Conservation (phyloP, 2,329 filamentous ascomycete genomes). For the Sarocladiaceae sp. region DNA sequence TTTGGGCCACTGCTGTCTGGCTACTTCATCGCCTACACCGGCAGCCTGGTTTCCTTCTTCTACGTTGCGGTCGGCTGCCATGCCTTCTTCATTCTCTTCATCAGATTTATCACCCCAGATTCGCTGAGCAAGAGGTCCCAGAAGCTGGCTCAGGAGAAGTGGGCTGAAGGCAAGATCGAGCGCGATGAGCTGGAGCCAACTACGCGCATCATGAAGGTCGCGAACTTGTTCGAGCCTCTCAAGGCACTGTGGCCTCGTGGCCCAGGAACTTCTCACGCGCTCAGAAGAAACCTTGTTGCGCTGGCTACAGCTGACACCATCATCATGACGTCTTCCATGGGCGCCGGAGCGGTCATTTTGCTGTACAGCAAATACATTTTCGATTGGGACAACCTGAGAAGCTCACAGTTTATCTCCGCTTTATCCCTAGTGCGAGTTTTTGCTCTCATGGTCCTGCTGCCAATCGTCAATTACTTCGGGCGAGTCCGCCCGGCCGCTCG, state of each 20-base stretch:
- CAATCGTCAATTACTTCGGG: slow-evolving; percentile 71
- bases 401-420: slow-evolving; percentile 75
- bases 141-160: slow-evolving; percentile 63
- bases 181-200: slow-evolving; percentile 22
- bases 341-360: slow-evolving; percentile 74
- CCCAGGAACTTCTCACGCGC: slow-evolving; percentile 47
- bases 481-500: slow-evolving; percentile 50
- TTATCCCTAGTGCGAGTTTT: slow-evolving; percentile 73
- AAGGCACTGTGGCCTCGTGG: slow-evolving; percentile 73
- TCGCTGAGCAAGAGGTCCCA: slow-evolving; percentile 75
- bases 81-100: slow-evolving; percentile 65
- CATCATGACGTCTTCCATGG: slow-evolving; percentile 78
- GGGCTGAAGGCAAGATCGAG: slow-evolving; percentile 39
- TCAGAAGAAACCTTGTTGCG: slow-evolving; percentile 78
- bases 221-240: slow-evolving; percentile 73
- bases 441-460: slow-evolving; percentile 70
- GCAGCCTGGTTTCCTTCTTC: slow-evolving; percentile 75
- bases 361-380: slow-evolving; percentile 81
- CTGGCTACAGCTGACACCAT: slow-evolving; percentile 78
- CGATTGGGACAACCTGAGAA: slow-evolving; percentile 76
- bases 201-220: slow-evolving; percentile 29
- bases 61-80: slow-evolving; percentile 75
- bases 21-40: slow-evolving; percentile 72
- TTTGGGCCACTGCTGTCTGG: slow-evolving; percentile 79
- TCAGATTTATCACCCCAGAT: slow-evolving; percentile 73